Percentiles rank a stretch among this genome's conserved stretches.
phyloP scores from a whole-genome alignment of 2,329 filamentous ascomycete genomes.

The Dactylellina sp. region DNA sequence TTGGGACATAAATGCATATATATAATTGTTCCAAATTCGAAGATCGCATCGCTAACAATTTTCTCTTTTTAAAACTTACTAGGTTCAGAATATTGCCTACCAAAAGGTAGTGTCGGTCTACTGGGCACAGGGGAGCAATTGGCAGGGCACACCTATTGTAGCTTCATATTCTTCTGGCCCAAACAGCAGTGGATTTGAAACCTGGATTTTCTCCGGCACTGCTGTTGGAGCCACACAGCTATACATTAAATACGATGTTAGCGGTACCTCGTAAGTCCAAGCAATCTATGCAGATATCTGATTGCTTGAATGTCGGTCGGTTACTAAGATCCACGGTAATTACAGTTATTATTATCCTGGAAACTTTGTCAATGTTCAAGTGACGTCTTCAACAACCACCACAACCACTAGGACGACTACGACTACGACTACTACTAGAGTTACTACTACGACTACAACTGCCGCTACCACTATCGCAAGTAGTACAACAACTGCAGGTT shows the following conservation, averaged over 20 bases:
- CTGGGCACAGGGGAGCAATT: constrained; percentile 59
- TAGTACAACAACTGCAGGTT: constrained; percentile 21
- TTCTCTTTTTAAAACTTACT: neutral
- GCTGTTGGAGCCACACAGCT: constrained; percentile 61
- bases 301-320: neutral
- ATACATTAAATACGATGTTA: constrained; percentile 61
- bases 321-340: neutral
- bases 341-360: constrained; percentile 61
- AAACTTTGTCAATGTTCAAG: constrained; percentile 60
- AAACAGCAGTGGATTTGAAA: constrained; percentile 58
- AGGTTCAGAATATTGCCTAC: constrained; percentile 61
- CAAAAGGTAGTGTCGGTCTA: constrained; percentile 59
- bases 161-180: constrained; percentile 58
- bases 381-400: constrained; percentile 40
- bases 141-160: constrained; percentile 57
- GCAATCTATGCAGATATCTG: neutral
- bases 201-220: constrained; percentile 60
- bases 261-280: constrained; percentile 58
- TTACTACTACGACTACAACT: constrained; percentile 17
- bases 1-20: neutral
- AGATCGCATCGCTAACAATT: neutral
- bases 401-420: constrained; percentile 15
- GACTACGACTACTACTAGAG: constrained; percentile 5
- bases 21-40: no score
- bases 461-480: constrained; percentile 26